These are phyloP conservation scores for Myxozyma sirexii DNA, from an alignment of 805 yeast genomes.

Conservation along the genomic window DNA sequence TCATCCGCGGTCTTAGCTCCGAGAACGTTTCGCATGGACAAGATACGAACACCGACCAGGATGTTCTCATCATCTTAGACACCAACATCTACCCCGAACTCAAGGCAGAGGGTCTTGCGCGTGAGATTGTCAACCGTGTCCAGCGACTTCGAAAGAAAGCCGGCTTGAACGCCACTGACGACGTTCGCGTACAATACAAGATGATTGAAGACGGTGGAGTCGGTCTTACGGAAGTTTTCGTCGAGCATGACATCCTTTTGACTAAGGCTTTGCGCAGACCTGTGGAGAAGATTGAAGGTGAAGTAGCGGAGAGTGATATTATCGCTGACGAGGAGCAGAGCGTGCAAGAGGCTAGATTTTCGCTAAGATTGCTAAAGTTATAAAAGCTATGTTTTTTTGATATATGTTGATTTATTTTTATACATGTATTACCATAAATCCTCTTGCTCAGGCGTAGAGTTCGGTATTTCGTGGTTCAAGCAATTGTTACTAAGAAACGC, in stretches of 20 bases:
- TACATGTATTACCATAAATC: no score
- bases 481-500: no score
- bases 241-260: constrained; percentile 66
- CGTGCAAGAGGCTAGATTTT: constrained; percentile 41
- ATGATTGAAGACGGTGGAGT: constrained; percentile 62
- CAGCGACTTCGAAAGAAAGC: constrained; percentile 97
- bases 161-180: constrained; percentile 93
- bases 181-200: constrained; percentile 81
- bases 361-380: constrained; percentile 32
- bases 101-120: constrained; percentile 90
- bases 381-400: background rate
- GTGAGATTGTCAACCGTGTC: constrained; percentile 95
- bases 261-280: constrained; percentile 76
- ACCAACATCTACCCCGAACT: constrained; percentile 84
- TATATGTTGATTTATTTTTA: background rate
- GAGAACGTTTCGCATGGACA: constrained; percentile 65
- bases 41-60: constrained; percentile 85
- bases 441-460: no score
- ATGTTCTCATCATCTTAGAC: constrained; percentile 87
- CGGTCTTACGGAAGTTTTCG: constrained; percentile 62
- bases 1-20: constrained; percentile 76
- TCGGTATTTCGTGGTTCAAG: no score
- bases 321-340: constrained; percentile 88
- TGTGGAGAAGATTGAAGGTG: constrained; percentile 51
- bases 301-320: constrained; percentile 51